Percentiles rank a stretch among this genome's conserved stretches.
Conservation (phyloP, 2,329 filamentous ascomycete genomes). For the Cladophialophora bantiana region DNA sequence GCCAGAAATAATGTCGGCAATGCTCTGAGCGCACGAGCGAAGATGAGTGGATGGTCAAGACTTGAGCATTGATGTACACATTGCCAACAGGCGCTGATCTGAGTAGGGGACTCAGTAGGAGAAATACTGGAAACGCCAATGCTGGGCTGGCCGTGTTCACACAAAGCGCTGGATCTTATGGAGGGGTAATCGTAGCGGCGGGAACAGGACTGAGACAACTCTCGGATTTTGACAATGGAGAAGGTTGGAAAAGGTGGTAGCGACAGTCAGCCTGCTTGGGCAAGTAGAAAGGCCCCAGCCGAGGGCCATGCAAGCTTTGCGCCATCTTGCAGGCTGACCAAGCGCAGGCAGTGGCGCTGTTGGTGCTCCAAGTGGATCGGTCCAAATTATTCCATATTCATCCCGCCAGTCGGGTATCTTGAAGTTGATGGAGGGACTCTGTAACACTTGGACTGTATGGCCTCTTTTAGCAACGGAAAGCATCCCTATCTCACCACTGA, state of each 20-base stretch:
- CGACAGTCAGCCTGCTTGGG: background rate
- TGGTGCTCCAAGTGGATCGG: background rate
- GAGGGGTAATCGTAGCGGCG: background rate
- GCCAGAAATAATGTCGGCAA: slow-evolving; percentile 7
- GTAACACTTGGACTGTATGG: background rate
- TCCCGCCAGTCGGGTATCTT: background rate
- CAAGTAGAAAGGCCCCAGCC: background rate
- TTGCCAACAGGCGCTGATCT: background rate
- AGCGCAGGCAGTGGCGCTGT: background rate
- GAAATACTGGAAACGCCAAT: background rate
- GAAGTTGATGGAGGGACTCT: background rate
- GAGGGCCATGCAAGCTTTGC: background rate
- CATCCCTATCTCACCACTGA: background rate
- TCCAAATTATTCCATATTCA: background rate
- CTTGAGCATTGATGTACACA: background rate
- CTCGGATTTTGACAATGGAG: background rate
- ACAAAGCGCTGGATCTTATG: background rate
- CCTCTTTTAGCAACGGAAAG: background rate
- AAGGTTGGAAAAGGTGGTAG: background rate
- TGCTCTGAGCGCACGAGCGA: slow-evolving; percentile 4
- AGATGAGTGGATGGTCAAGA: slow-evolving; percentile 15
- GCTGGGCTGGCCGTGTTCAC: background rate
- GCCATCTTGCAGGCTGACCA: background rate
- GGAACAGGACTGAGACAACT: background rate
- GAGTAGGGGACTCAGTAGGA: background rate